Evolutionary conservation across 805 yeast genomes (phyloP).

Genomic region (Ogataea philodendri): DNA sequence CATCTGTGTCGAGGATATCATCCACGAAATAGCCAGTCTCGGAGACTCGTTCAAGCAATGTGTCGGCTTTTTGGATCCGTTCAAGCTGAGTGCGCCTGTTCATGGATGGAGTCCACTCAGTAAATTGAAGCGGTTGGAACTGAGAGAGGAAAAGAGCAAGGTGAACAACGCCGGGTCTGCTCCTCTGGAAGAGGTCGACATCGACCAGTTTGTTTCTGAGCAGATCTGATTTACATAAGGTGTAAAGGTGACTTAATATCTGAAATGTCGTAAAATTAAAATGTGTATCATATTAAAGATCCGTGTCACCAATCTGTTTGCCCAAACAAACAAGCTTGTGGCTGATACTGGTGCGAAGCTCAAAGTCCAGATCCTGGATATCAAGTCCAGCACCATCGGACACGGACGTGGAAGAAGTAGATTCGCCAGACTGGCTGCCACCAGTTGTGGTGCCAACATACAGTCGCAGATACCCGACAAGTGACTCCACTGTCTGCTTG

Average conservation of each 20-base stretch:
- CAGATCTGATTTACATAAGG: slow-evolving; percentile 58
- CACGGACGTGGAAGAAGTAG: neutral
- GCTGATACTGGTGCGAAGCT: slow-evolving; percentile 31
- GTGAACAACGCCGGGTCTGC: slow-evolving; percentile 63
- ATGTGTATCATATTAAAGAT: neutral
- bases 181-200: slow-evolving; percentile 67
- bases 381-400: slow-evolving; percentile 19
- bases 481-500: slow-evolving; percentile 22
- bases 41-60: slow-evolving; percentile 65
- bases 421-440: neutral
- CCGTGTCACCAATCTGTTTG: slow-evolving; percentile 30
- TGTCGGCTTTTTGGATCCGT: slow-evolving; percentile 65
- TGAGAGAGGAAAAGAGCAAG: slow-evolving; percentile 49
- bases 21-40: slow-evolving; percentile 63
- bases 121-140: slow-evolving; percentile 61
- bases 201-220: slow-evolving; percentile 63
- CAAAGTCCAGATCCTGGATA: slow-evolving; percentile 26
- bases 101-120: slow-evolving; percentile 74
- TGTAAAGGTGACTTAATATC: too few species aligned
- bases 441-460: slow-evolving; percentile 22
- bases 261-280: neutral
- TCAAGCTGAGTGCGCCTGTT: slow-evolving; percentile 65
- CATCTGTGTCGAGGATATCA: slow-evolving; percentile 77
- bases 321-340: slow-evolving; percentile 31
- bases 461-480: slow-evolving; percentile 25